These are phyloP conservation scores for Fusarium nanum DNA, from an alignment of 2,329 filamentous ascomycete genomes.

Conservation along the genomic window DNA sequence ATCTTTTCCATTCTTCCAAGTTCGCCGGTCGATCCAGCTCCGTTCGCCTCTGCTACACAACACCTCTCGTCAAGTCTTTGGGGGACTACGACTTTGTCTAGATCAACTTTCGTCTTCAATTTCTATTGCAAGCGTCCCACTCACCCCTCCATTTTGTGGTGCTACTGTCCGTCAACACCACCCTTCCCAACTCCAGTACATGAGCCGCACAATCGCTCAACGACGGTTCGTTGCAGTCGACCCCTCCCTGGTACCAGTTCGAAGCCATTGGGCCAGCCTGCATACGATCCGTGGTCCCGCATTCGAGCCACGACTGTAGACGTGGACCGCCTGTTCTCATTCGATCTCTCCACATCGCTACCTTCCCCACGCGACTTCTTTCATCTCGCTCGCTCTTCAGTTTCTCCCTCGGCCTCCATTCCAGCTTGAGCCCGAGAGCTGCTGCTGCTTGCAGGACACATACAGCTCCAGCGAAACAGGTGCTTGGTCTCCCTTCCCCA, in stretches of 20 bases:
- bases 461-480: constrained; percentile 50
- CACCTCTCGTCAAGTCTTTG: constrained; percentile 10
- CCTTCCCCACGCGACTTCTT: constrained; percentile 52
- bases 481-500: constrained; percentile 41
- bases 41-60: constrained; percentile 4
- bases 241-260: constrained; percentile 48
- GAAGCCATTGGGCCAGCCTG: constrained; percentile 53
- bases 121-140: constrained; percentile 41
- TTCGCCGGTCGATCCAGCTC: constrained; percentile 28
- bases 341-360: constrained; percentile 51
- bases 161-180: constrained; percentile 46
- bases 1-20: constrained; percentile 37
- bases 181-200: constrained; percentile 42
- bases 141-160: constrained; percentile 42
- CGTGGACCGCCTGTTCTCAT: constrained; percentile 50
- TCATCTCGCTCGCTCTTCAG: constrained; percentile 49
- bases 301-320: constrained; percentile 57
- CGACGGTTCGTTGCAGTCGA: constrained; percentile 45
- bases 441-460: constrained; percentile 51
- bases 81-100: constrained; percentile 24
- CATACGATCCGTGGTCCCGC: constrained; percentile 53
- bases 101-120: constrained; percentile 35
- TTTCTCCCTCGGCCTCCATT: constrained; percentile 48
- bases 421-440: constrained; percentile 47
- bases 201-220: constrained; percentile 47